A percentile compares a stretch with the other conserved stretches of the same genome.
Conservation (phyloP, 2,329 filamentous ascomycete genomes). For the Stenocarpella maydis region DNA sequence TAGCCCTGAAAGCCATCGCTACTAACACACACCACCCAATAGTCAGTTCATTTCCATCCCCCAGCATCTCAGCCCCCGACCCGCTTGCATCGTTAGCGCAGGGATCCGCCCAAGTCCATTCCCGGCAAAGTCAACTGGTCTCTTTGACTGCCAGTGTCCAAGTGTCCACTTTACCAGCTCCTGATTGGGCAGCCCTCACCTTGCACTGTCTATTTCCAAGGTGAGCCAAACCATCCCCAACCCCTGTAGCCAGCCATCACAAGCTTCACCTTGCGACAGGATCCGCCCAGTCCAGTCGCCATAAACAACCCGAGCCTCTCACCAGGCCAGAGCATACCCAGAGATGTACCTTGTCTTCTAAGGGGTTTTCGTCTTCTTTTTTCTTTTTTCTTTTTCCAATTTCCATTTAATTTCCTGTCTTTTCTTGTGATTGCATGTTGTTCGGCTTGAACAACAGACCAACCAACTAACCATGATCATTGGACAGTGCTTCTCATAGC, state of each 20-base stretch:
- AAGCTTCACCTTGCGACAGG: conserved; percentile 13
- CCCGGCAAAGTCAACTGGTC: conserved; percentile 24
- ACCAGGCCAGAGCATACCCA: conserved; percentile 8
- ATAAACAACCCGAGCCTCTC: not conserved
- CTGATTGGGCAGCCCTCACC: conserved; percentile 22
- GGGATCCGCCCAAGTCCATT: conserved; percentile 28
- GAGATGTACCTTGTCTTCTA: not conserved
- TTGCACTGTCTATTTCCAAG: conserved; percentile 16
- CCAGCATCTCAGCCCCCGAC: conserved; percentile 8
- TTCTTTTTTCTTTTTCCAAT: too few relatives aligned
- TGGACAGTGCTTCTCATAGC: conserved; percentile 6
- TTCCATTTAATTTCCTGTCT: too few relatives aligned
- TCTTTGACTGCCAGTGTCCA: conserved; percentile 26
- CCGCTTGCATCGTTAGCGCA: conserved; percentile 31
- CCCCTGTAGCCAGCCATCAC: conserved; percentile 16
- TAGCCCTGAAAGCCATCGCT: conserved; percentile 13
- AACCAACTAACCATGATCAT: not conserved
- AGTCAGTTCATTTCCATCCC: not conserved
- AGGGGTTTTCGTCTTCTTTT: not conserved
- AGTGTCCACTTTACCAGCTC: conserved; percentile 20
- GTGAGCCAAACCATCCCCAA: conserved; percentile 19
- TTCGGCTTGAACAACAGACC: not conserved
- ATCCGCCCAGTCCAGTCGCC: not conserved
- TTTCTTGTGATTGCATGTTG: not conserved
- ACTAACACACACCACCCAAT: not conserved